Percentiles rank a stretch among this genome's conserved stretches.
phyloP scores from a whole-genome alignment of 768 basidiomycete species.

The Collybia sordida region DNA sequence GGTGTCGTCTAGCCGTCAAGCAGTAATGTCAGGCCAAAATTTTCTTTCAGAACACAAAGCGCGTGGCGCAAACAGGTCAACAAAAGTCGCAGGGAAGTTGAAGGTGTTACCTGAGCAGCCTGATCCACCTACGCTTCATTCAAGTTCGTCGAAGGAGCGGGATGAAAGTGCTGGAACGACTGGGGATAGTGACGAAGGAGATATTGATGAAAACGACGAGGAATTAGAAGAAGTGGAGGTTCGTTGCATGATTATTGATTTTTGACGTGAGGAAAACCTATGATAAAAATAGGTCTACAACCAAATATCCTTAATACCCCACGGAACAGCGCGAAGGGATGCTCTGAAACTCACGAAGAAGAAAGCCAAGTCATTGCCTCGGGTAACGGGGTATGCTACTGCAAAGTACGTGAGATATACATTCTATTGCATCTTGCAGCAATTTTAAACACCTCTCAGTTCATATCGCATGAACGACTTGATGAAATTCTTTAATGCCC shows the following conservation, averaged over 20 bases:
- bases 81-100: conserved; percentile 82
- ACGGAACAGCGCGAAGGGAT: conserved; percentile 90
- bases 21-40: conserved; percentile 3
- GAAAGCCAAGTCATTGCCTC: conserved; percentile 86
- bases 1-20: not conserved
- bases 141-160: conserved; percentile 32
- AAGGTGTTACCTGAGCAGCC: conserved; percentile 89
- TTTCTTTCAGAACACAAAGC: conserved; percentile 47
- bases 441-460: conserved; percentile 34
- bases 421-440: not conserved
- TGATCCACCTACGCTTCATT: conserved; percentile 38
- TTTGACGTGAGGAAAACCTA: too few species aligned
- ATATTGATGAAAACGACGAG: conserved; percentile 61
- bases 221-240: conserved; percentile 65
- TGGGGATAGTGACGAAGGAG: conserved; percentile 74
- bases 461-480: conserved; percentile 89
- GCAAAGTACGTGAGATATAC: conserved; percentile 59
- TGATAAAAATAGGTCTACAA: conserved; percentile 70
- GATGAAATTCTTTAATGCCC: conserved; percentile 86
- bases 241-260: conserved; percentile 15
- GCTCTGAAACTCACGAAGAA: conserved; percentile 90
- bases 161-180: conserved; percentile 49
- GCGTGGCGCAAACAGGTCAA: conserved; percentile 75
- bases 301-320: conserved; percentile 91
- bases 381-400: conserved; percentile 96